phyloP scores from a whole-genome alignment of 2,329 filamentous ascomycete species.

The Alternaria hordeiaustralica region DNA sequence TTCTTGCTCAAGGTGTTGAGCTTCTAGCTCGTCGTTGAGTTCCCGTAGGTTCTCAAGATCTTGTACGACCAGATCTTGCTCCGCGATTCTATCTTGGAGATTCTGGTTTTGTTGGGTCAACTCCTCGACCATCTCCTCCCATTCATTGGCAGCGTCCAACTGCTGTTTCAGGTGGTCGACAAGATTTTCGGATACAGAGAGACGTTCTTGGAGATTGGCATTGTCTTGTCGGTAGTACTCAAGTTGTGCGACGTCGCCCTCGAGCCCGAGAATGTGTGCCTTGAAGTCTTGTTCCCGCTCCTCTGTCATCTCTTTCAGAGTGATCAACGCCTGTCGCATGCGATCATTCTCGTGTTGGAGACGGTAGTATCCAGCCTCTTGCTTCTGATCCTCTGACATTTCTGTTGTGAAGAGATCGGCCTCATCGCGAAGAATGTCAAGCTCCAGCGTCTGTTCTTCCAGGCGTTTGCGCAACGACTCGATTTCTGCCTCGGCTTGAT shows the following conservation, averaged over 20 bases:
- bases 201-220: constrained; percentile 72
- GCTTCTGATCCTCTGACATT: constrained; percentile 86
- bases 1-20: constrained; percentile 90
- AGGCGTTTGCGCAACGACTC: constrained; percentile 75
- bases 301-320: constrained; percentile 84
- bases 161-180: constrained; percentile 89
- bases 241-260: constrained; percentile 38
- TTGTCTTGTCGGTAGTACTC: constrained; percentile 64
- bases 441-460: constrained; percentile 86
- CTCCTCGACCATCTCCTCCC: constrained; percentile 93
- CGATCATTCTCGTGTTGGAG: constrained; percentile 91
- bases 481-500: constrained; percentile 80
- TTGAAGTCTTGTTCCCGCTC: constrained; percentile 82
- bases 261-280: constrained; percentile 52
- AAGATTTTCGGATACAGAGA: constrained; percentile 73
- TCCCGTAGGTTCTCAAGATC: constrained; percentile 91
- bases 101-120: constrained; percentile 86
- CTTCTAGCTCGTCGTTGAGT: constrained; percentile 91
- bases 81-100: constrained; percentile 81
- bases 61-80: constrained; percentile 80
- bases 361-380: constrained; percentile 86
- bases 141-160: constrained; percentile 84
- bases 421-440: constrained; percentile 86
- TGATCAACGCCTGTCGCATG: constrained; percentile 81
- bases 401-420: constrained; percentile 83